These are phyloP conservation scores for Paramecium tetraurelia DNA, from an alignment of 73 alveolate species.

Conservation along the genomic window DNA sequence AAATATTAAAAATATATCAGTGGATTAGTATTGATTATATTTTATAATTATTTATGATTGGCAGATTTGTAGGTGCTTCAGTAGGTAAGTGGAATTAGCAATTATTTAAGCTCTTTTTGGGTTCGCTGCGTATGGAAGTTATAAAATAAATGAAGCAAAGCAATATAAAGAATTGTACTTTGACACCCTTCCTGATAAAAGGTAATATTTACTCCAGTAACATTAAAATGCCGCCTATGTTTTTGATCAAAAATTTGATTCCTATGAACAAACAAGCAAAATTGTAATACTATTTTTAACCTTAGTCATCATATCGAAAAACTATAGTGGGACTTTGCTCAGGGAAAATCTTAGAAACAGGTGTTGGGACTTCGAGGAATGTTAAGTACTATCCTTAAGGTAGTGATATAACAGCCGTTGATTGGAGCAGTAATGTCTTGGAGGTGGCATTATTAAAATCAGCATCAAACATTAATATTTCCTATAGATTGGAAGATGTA, in stretches of 20 bases:
- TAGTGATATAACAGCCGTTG: slow-evolving; percentile 44
- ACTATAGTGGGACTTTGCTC: slow-evolving; percentile 9
- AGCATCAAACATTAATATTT: neutral
- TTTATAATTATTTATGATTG: neutral
- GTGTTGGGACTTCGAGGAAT: slow-evolving; percentile 60
- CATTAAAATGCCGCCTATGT: slow-evolving; percentile 49
- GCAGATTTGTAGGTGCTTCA: slow-evolving; percentile 23
- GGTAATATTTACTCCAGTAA: neutral
- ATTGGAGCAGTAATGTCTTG: slow-evolving; percentile 58
- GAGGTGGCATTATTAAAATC: slow-evolving; percentile 56
- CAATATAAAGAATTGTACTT: slow-evolving; percentile 39
- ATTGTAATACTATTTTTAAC: neutral
- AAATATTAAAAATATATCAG: neutral
- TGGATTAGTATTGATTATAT: neutral
- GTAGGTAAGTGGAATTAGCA: neutral
- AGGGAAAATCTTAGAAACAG: slow-evolving; percentile 58
- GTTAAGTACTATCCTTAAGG: slow-evolving; percentile 49
- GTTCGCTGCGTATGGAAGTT: slow-evolving; percentile 30
- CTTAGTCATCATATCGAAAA: slow-evolving; percentile 11
- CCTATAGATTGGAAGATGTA: slow-evolving; percentile 42
- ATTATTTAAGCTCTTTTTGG: slow-evolving; percentile 47
- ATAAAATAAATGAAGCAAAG: neutral
- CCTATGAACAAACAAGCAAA: slow-evolving; percentile 43
- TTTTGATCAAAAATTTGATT: slow-evolving; percentile 51
- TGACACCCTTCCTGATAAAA: slow-evolving; percentile 47